phyloP scores from a whole-genome alignment of 768 basidiomycete genomes.

The Pulveroboletus sp. region DNA sequence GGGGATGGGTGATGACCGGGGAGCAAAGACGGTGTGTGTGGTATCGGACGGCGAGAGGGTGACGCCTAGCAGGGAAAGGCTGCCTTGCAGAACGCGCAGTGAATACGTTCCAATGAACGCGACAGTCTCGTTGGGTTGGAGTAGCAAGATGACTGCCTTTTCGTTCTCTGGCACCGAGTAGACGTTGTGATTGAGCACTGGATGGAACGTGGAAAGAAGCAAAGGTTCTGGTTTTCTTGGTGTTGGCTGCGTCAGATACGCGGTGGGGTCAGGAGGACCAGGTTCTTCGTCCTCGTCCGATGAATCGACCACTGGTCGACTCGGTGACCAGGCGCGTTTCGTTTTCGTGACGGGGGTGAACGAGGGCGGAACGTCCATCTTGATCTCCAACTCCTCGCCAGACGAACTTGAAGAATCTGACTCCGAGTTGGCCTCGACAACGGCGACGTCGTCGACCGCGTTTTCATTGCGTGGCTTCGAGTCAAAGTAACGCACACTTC shows the following conservation, averaged over 20 bases:
- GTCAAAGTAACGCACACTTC: constrained; percentile 34
- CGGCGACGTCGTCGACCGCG: constrained; percentile 30
- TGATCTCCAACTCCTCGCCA: constrained; percentile 23
- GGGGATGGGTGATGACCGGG: constrained; percentile 77
- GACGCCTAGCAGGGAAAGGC: constrained; percentile 57
- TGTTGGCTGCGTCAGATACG: background rate
- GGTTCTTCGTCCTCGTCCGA: constrained; percentile 46
- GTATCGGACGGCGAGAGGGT: constrained; percentile 39
- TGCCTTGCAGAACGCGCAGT: constrained; percentile 61
- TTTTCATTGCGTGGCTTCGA: constrained; percentile 20
- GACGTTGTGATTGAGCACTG: constrained; percentile 41
- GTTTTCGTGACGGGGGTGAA: constrained; percentile 15
- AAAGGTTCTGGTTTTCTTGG: constrained; percentile 15
- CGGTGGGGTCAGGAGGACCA: constrained; percentile 11
- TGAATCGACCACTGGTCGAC: constrained; percentile 45
- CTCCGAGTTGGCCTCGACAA: constrained; percentile 35
- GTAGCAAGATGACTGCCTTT: constrained; percentile 38
- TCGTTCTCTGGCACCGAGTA: constrained; percentile 4
- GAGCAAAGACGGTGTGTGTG: constrained; percentile 64
- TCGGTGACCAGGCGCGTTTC: constrained; percentile 59
- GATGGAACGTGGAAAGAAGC: constrained; percentile 49
- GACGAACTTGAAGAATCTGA: constrained; percentile 19
- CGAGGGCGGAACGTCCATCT: constrained; percentile 14
- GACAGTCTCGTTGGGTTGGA: constrained; percentile 50
- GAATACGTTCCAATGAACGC: constrained; percentile 67